Conservation (phyloP, 305 asterid genomes). For the Plantago rigida region DNA sequence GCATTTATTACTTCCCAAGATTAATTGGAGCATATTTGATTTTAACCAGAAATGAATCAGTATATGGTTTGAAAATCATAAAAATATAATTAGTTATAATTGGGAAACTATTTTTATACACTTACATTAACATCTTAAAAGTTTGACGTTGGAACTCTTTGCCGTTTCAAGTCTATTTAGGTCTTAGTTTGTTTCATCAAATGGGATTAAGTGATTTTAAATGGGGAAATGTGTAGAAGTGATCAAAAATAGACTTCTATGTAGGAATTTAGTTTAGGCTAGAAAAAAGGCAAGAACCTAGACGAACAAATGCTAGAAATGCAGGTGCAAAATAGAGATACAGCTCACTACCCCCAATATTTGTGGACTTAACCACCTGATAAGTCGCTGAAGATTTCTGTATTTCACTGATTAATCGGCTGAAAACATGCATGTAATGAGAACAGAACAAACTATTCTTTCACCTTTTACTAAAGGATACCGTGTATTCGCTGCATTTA, state of each 20-base stretch:
- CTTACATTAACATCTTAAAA: background rate
- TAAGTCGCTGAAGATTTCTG: too few relatives aligned
- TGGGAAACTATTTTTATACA: background rate
- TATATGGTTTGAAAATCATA: background rate
- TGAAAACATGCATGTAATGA: too few relatives aligned
- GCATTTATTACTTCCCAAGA: conserved; percentile 7
- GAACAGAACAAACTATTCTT: too few relatives aligned
- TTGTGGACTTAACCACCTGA: too few relatives aligned
- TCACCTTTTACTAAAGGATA: too few relatives aligned
- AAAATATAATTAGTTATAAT: background rate
- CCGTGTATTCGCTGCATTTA: too few relatives aligned
- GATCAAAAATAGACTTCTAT: too few relatives aligned
- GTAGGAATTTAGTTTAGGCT: too few relatives aligned
- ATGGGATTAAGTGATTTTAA: background rate
- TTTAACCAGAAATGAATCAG: background rate
- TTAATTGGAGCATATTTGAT: background rate
- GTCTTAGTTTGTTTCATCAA: background rate
- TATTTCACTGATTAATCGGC: too few relatives aligned
- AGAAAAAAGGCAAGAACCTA: too few relatives aligned
- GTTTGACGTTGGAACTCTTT: background rate
- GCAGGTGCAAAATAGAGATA: too few relatives aligned
- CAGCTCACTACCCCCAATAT: too few relatives aligned
- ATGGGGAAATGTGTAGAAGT: background rate
- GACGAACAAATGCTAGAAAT: background rate
- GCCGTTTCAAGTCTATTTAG: background rate